phyloP scores from a whole-genome alignment of 192 early-diverging fungal species.

The Lobosporangium transversale region DNA sequence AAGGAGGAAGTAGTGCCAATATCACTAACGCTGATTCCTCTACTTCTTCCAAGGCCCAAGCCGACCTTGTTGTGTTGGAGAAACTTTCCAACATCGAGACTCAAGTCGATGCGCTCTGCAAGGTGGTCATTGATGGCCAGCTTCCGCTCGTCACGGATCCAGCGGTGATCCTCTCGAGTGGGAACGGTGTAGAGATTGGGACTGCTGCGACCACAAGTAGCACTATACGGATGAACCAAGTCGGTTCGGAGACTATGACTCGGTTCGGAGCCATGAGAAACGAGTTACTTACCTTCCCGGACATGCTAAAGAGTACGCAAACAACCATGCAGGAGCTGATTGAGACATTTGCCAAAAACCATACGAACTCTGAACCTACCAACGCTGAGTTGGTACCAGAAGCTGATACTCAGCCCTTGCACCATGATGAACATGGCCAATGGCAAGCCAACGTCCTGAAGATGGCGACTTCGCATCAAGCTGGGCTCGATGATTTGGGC shows the following conservation, averaged over 20 bases:
- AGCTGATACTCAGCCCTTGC: not conserved
- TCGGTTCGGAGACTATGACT: not conserved
- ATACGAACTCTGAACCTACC: not conserved
- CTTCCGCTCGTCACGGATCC: not conserved
- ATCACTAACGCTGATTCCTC: not conserved
- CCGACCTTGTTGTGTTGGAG: not conserved
- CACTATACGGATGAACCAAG: not conserved
- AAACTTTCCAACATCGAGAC: conserved; percentile 14
- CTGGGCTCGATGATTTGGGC: not conserved
- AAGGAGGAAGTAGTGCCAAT: not conserved
- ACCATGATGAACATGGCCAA: not conserved
- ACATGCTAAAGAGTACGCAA: not conserved
- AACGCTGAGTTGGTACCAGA: not conserved
- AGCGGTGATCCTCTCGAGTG: not conserved
- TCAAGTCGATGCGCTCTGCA: conserved; percentile 15
- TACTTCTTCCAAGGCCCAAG: not conserved
- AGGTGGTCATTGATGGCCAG: conserved; percentile 25
- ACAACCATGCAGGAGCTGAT: conserved; percentile 11
- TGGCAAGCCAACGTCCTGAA: not conserved
- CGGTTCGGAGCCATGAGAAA: not conserved
- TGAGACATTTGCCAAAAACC: not conserved
- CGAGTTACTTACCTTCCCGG: conserved; percentile 15
- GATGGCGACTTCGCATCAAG: not conserved
- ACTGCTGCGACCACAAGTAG: not conserved
- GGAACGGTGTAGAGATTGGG: not conserved